Percentiles rank a stretch among this genome's conserved stretches.
phyloP scores from a whole-genome alignment of 495 filamentous ascomycete genomes.

The Annulohypoxylon maeteangense region DNA sequence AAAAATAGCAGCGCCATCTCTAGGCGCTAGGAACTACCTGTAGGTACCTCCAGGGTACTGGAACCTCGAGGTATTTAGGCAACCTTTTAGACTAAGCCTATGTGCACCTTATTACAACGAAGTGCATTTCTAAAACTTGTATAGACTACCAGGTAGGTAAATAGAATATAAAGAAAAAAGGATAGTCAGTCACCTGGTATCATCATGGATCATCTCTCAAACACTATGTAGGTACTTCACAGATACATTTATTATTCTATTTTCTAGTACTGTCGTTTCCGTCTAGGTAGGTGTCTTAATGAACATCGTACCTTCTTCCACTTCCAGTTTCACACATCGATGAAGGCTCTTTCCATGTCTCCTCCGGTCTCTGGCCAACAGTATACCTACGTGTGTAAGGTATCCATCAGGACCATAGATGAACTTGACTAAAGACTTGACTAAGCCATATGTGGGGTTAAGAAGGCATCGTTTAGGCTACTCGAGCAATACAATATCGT shows the following conservation, averaged over 20 bases:
- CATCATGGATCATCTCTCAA: neutral
- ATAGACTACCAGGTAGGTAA: too few species aligned
- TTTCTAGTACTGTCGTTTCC: neutral
- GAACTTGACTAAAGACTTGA: neutral
- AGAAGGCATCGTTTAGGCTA: neutral
- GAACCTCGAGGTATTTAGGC: too few species aligned
- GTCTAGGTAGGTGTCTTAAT: neutral
- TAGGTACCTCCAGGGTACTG: too few species aligned
- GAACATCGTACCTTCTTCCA: neutral
- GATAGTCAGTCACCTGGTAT: too few species aligned
- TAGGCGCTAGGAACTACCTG: neutral
- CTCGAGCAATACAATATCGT: conserved; percentile 3
- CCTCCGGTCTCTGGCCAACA: neutral
- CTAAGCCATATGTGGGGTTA: neutral
- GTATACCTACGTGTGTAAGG: neutral
- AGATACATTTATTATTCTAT: neutral
- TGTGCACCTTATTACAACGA: neutral
- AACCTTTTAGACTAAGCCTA: neutral
- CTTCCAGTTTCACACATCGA: neutral
- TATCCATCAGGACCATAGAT: neutral
- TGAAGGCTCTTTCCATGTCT: neutral
- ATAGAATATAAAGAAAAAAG: too few species aligned
- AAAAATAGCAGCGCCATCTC: neutral
- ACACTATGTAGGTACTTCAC: neutral
- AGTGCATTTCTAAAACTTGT: neutral